Conservation (phyloP, 768 basidiomycete species). For the Piloderma croceum region DNA sequence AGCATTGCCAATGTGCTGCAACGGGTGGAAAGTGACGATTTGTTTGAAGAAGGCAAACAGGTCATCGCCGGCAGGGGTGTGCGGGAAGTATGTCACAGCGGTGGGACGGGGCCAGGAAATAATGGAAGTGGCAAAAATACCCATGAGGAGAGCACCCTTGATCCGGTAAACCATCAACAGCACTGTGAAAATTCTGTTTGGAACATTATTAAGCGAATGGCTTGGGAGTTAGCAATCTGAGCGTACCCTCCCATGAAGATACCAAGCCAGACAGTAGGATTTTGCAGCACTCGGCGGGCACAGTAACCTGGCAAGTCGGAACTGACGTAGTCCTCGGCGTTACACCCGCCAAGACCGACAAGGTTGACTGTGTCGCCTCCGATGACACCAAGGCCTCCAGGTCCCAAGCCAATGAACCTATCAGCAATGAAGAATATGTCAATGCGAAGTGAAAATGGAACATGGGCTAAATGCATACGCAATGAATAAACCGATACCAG, state of each 20-base stretch:
- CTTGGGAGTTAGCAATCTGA: slow-evolving; percentile 6
- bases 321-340: slow-evolving; percentile 45
- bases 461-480: slow-evolving; percentile 36
- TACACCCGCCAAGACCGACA: slow-evolving; percentile 75
- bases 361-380: slow-evolving; percentile 67
- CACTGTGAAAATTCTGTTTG: slow-evolving; percentile 67
- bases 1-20: slow-evolving; percentile 58
- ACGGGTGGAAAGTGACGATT: slow-evolving; percentile 68
- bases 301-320: slow-evolving; percentile 55
- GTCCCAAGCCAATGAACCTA: slow-evolving; percentile 37
- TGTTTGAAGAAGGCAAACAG: slow-evolving; percentile 83
- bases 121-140: slow-evolving; percentile 79
- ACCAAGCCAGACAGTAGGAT: slow-evolving; percentile 84
- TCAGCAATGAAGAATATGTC: neutral
- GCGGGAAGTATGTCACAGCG: slow-evolving; percentile 75
- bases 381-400: slow-evolving; percentile 66
- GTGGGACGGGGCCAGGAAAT: slow-evolving; percentile 87
- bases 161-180: slow-evolving; percentile 81
- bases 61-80: slow-evolving; percentile 59
- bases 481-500: slow-evolving; percentile 85
- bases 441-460: slow-evolving; percentile 2
- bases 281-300: slow-evolving; percentile 54
- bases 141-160: slow-evolving; percentile 76
- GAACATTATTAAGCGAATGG: neutral
- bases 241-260: slow-evolving; percentile 76